Percentiles rank a stretch among this genome's conserved stretches.
Evolutionary conservation across 148 eudicot genomes (phyloP).

Genomic region (Amaranthus hypochondriacus): DNA sequence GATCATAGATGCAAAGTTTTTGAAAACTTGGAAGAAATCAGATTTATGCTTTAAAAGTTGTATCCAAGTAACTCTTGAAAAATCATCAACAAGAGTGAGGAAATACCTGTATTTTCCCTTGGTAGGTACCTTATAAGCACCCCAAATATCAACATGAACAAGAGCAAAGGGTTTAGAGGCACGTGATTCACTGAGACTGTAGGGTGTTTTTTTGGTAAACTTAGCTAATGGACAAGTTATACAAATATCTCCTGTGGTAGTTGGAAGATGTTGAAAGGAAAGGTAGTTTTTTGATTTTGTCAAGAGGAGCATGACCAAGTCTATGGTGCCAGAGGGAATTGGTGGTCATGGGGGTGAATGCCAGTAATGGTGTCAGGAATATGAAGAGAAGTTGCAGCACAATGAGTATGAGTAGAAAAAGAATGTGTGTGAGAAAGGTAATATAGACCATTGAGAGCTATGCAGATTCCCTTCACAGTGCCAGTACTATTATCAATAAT

Average conservation of each 20-base stretch:
- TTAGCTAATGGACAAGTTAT: not conserved
- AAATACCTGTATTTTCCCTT: not conserved
- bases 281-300: no score
- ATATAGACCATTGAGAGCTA: not conserved
- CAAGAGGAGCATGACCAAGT: not conserved
- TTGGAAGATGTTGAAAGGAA: not conserved
- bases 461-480: not conserved
- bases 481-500: not conserved
- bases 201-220: not conserved
- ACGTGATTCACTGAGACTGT: no score
- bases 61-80: not conserved
- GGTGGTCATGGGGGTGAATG: no score
- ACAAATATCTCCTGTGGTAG: not conserved
- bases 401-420: no score
- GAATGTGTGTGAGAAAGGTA: no score
- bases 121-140: not conserved
- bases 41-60: not conserved
- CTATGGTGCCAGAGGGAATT: not conserved
- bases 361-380: no score
- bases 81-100: conserved; percentile 5
- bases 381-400: not conserved
- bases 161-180: not conserved
- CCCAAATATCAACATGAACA: conserved; percentile 1
- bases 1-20: not conserved
- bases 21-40: not conserved